Base-by-base conservation (phyloP, 805 yeast genomes). In the Torulaspora gathmanii region DNA sequence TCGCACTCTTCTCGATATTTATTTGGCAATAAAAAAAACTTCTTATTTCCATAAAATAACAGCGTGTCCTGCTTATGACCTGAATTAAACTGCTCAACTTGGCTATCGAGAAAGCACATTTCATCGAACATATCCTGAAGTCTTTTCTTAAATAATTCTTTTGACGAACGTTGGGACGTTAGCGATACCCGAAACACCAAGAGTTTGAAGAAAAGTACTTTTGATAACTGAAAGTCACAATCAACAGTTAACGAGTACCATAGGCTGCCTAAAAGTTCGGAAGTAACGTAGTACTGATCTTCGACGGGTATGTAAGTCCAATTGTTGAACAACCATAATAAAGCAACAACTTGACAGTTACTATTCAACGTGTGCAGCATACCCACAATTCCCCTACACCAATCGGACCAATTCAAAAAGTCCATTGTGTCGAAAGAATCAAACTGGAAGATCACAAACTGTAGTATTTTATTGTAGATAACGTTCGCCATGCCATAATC, bases 391-490 rank as follows among this genome's bases (percentile, higher is more conserved):
- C 66, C 66, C 2, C 37, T 26, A 8, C 45, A 37, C 68, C 68
- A 64, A 10, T 17, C 22, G 9, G 49, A 39, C 69, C 68, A 64
- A 19, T 56, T 40, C 10, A 63, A 30, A 28, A 54, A 53, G 6
- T 37, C 26, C 4, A 35, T 26, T n/a, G 42, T 29, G 1, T 50
- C 45, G 7, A 42, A n/a, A 4, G 53, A 40, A 11, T 51, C 45
- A 36, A 55, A 58, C 33, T 54, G 55, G 16, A 56, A 53, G 3
- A 56, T 27, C 12, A 60, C 49, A 33, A 49, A 52, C 27, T 54
- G 57, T 9, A 64, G 37, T 5, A 60, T 22, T 39, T 60, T 58
- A 42, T 64, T 61, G 40, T 55, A 63, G 13, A 62, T 43, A 19
- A 62, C 46, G 36, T 59, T 60, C 2, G 64, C 60, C 19, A 54